A percentile compares a stretch with the other conserved stretches of the same genome.
phyloP scores from a whole-genome alignment of 2,329 filamentous ascomycete genomes.

The Talaromyces sp. region DNA sequence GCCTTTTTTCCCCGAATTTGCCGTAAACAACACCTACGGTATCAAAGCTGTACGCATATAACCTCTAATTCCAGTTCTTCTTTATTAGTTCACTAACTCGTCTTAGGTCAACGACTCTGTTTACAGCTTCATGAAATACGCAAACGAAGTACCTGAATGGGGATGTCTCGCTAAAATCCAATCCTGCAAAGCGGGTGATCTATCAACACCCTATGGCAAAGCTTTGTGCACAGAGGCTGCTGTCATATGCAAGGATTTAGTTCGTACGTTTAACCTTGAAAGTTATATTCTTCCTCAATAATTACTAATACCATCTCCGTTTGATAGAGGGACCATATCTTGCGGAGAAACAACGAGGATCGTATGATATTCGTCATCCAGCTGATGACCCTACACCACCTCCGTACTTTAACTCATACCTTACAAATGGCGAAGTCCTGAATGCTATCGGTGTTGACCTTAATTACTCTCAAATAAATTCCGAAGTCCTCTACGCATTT shows the following conservation, averaged over 20 bases:
- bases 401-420: constrained; percentile 62
- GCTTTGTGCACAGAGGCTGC: constrained; percentile 58
- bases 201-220: too few relatives aligned
- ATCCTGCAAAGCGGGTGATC: constrained; percentile 53
- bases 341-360: constrained; percentile 56
- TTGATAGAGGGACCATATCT: constrained; percentile 58
- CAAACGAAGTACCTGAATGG: constrained; percentile 64
- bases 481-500: constrained; percentile 51
- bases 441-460: constrained; percentile 64
- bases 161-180: constrained; percentile 63
- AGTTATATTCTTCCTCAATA: too few relatives aligned
- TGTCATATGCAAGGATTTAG: constrained; percentile 58
- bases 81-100: neutral
- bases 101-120: constrained; percentile 59
- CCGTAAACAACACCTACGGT: constrained; percentile 59
- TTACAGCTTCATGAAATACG: constrained; percentile 62
- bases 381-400: constrained; percentile 65
- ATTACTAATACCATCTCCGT: constrained; percentile 3
- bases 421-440: constrained; percentile 63
- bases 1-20: constrained; percentile 55
- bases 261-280: constrained; percentile 46
- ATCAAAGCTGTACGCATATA: constrained; percentile 43
- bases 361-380: constrained; percentile 64
- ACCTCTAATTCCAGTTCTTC: neutral
- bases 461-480: constrained; percentile 58